These are phyloP conservation scores for Ascochyta lentis DNA, from an alignment of 2,329 filamentous ascomycete species.

Conservation along the genomic window DNA sequence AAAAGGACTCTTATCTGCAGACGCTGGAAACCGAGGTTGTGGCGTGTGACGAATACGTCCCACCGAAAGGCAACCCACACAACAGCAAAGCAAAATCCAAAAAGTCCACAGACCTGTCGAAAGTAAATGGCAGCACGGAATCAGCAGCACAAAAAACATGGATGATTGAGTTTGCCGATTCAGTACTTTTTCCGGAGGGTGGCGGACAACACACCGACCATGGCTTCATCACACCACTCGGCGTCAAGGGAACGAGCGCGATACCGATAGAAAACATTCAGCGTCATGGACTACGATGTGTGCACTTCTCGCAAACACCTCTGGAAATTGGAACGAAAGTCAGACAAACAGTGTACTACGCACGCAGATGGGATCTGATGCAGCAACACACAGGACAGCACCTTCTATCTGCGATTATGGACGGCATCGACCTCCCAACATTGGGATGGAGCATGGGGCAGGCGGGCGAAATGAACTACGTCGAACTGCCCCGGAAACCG, in stretches of 20 bases:
- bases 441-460: slow-evolving; percentile 43
- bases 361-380: slow-evolving; percentile 44
- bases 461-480: slow-evolving; percentile 44
- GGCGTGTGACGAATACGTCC: slow-evolving; percentile 39
- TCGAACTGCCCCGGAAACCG: slow-evolving; percentile 42
- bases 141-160: slow-evolving; percentile 27
- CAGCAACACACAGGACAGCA: slow-evolving; percentile 47
- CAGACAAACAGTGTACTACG: slow-evolving; percentile 37
- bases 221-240: slow-evolving; percentile 35
- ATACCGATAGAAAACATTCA: slow-evolving; percentile 41
- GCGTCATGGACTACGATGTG: slow-evolving; percentile 62
- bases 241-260: slow-evolving; percentile 14
- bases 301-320: slow-evolving; percentile 85
- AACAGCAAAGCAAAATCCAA: slow-evolving; percentile 36
- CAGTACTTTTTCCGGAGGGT: slow-evolving; percentile 44
- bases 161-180: slow-evolving; percentile 43
- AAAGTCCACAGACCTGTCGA: slow-evolving; percentile 34
- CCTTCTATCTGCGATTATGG: slow-evolving; percentile 44
- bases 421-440: slow-evolving; percentile 37
- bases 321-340: slow-evolving; percentile 72
- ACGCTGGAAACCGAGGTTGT: slow-evolving; percentile 41
- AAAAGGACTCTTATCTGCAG: slow-evolving; percentile 43
- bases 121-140: slow-evolving; percentile 16
- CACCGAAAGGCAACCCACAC: slow-evolving; percentile 25
- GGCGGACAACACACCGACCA: slow-evolving; percentile 44